Percentiles rank a stretch among this genome's conserved stretches.
phyloP scores from a whole-genome alignment of 177 flowering plant genomes.

The Vitis hybrid region DNA sequence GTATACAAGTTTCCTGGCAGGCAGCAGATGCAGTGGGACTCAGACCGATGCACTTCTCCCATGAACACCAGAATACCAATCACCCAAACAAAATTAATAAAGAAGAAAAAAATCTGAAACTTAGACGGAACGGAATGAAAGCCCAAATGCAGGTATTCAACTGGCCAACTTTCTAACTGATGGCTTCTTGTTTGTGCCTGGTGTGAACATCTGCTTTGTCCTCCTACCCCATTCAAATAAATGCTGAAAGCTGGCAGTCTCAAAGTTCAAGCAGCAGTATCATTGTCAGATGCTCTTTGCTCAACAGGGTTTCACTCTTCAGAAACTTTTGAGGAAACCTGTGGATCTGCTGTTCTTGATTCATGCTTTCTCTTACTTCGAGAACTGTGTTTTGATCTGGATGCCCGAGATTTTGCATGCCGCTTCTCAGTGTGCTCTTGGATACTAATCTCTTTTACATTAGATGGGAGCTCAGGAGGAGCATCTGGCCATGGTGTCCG shows the following conservation, averaged over 20 bases:
- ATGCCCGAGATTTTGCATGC: constrained; percentile 43
- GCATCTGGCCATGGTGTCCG: constrained; percentile 96
- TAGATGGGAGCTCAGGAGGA: constrained; percentile 78
- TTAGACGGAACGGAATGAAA: background rate
- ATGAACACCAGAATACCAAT: constrained; percentile 14
- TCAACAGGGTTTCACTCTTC: constrained; percentile 22
- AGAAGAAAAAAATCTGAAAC: background rate
- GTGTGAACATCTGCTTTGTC: background rate
- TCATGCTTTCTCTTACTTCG: constrained; percentile 71
- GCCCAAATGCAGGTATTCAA: constrained; percentile 10
- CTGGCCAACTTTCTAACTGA: background rate
- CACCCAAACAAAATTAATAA: constrained; percentile 10
- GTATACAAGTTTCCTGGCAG: constrained; percentile 10
- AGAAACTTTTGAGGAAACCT: constrained; percentile 32
- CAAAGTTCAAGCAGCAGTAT: constrained; percentile 10
- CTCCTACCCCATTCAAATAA: constrained; percentile 3
- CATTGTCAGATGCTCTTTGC: background rate
- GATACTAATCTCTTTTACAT: constrained; percentile 28
- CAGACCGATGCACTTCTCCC: constrained; percentile 1
- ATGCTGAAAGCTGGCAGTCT: constrained; percentile 12
- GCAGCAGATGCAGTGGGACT: constrained; percentile 5
- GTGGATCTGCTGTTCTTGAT: constrained; percentile 39
- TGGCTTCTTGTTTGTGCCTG: constrained; percentile 11
- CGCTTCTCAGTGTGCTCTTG: constrained; percentile 53
- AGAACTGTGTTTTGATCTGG: constrained; percentile 57